Percentiles rank a stretch among this genome's conserved stretches.
These are phyloP conservation scores for Trifolium repens DNA, from an alignment of 306 rosid species.

Conservation along the genomic window DNA sequence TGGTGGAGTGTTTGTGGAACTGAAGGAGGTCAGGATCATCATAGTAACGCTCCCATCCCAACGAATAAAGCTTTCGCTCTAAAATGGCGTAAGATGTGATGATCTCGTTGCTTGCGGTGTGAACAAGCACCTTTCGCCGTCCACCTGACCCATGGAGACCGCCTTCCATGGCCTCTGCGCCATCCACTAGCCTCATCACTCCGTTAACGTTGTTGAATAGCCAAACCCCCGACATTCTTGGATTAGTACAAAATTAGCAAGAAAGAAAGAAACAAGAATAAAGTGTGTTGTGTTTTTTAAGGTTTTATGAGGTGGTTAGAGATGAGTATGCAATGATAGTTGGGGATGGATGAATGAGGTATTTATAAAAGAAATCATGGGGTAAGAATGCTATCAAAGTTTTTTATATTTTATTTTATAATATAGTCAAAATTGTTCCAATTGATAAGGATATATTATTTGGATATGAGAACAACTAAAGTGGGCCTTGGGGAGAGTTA, in stretches of 20 bases:
- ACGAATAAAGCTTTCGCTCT: conserved; percentile 59
- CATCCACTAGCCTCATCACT: conserved; percentile 81
- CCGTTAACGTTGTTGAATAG: conserved; percentile 73
- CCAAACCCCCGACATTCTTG: conserved; percentile 89
- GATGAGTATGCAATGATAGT: conserved; percentile 31
- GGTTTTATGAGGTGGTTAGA: conserved; percentile 3
- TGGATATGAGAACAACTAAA: no score
- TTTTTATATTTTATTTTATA: no score
- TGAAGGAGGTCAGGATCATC: conserved; percentile 87
- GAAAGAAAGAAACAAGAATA: background rate
- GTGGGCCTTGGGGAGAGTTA: no score
- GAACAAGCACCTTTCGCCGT: conserved; percentile 72
- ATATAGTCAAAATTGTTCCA: background rate
- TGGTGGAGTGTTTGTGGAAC: conserved; percentile 81
- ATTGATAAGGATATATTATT: background rate
- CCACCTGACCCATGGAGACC: conserved; percentile 38
- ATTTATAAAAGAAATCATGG: conserved; percentile 27
- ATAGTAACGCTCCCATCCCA: conserved; percentile 93
- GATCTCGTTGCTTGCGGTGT: conserved; percentile 66
- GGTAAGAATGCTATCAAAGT: background rate
- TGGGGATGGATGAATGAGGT: background rate
- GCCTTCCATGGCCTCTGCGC: conserved; percentile 48
- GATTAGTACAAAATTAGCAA: background rate
- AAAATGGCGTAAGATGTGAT: conserved; percentile 63
- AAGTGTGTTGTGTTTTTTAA: background rate